Evolutionary conservation across 352 stramenopile species (phyloP), one percentile per base, ranked within the genome.

Genomic region (Pythium myriotylum): DNA sequence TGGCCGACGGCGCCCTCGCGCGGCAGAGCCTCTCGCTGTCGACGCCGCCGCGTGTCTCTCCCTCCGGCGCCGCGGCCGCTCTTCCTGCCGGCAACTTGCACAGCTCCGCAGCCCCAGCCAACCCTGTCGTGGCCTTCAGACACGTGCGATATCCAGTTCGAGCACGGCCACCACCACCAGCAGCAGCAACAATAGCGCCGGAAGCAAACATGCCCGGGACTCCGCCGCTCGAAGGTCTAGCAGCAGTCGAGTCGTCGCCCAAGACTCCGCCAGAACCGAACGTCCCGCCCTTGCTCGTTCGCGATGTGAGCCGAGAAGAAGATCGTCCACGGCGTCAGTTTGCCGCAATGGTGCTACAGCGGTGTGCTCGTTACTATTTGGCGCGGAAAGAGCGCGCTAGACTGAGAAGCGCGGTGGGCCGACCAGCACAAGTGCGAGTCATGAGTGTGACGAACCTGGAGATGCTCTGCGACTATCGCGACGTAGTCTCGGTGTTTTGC

Each of bases 381-480:
- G 74, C 70, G 13, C 73, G 63, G 17, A 66, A 69, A 0, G 67
- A 77, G n/a, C 42, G 56, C 20, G 60, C 55, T 4, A 41, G 52
- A 4, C 54, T 74, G 7, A 59, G 46, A 9, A 91, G 81, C 43
- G 78, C 81, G 1, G 68, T 86, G 0, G 81, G 84, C 0, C 76
- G 81, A 0, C 84, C 84, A 0, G 84, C 86, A 17, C 77, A 91
- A 68, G 67, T 93, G 12, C 70, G 70, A 8, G 59, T 93, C 53
- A 67, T 61, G 42, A 53, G 54, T 10, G 73, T 88, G 20, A 62
- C 55, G 14, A 77, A 81, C 8, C 58, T 91, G 3, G 72, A 89
- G 62, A 76, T 93, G 76, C 75, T 93, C 16, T 92, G 81, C 65
- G 84, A 94, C 60, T 94, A 76, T 41, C 77, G 81, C 41, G 84